Conservation (phyloP, 2,329 filamentous ascomycete genomes). For the Cercospora sesami region DNA sequence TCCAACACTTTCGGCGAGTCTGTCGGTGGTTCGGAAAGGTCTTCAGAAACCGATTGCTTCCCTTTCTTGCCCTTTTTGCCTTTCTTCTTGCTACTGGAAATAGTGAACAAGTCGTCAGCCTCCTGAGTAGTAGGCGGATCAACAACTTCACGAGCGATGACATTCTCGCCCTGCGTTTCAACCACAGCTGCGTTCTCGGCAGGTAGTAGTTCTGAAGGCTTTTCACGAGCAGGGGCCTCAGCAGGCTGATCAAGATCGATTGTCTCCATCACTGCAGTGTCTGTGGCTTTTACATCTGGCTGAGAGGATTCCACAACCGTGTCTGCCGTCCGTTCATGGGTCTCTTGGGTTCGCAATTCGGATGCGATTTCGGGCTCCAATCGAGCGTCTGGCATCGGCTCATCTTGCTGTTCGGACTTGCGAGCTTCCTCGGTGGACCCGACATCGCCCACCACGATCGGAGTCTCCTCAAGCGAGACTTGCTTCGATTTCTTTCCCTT, state of each 20-base stretch:
- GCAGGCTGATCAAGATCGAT: neutral
- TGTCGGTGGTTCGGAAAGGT: neutral
- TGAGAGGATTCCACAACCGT: neutral
- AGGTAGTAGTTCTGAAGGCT: neutral
- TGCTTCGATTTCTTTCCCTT: constrained; percentile 26
- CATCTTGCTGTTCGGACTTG: neutral
- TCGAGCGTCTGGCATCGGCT: neutral
- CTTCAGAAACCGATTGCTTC: constrained; percentile 21
- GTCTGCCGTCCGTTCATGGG: neutral
- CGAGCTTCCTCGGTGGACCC: neutral
- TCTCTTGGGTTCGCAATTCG: neutral
- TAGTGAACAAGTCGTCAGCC: constrained; percentile 10
- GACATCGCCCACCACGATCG: neutral
- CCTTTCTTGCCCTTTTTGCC: constrained; percentile 36
- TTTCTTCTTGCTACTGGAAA: constrained; percentile 23
- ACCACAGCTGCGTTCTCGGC: neutral
- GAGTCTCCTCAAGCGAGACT: neutral
- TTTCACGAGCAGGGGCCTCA: neutral
- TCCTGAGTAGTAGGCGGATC: neutral
- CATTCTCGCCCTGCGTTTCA: neutral
- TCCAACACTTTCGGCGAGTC: neutral
- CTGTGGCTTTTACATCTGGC: neutral
- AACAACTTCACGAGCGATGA: neutral
- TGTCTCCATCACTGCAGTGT: neutral
- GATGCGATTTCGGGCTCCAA: neutral